phyloP scores from a whole-genome alignment of 2,329 filamentous ascomycete species.

The Chaetomium globosum region DNA sequence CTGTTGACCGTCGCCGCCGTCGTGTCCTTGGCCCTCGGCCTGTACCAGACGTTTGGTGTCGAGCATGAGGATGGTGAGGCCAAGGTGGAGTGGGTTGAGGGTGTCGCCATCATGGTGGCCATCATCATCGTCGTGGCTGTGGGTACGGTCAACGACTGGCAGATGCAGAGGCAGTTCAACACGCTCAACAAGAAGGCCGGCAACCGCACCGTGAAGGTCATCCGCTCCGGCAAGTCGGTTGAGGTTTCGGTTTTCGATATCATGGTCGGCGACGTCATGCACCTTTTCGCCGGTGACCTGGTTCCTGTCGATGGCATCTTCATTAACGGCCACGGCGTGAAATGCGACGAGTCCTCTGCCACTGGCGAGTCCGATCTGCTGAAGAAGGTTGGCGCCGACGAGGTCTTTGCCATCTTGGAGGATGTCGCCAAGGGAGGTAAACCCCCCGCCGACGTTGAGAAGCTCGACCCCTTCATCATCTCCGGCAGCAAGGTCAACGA shows the following conservation, averaged over 20 bases:
- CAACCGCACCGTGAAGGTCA: constrained; percentile 66
- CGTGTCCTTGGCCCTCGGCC: constrained; percentile 65
- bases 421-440: constrained; percentile 52
- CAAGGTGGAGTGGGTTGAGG: constrained; percentile 66
- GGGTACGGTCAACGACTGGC: constrained; percentile 67
- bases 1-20: constrained; percentile 66
- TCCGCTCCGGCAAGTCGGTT: constrained; percentile 66
- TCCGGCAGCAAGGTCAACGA: constrained; percentile 60
- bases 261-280: constrained; percentile 69
- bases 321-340: constrained; percentile 55
- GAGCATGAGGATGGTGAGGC: constrained; percentile 48
- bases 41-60: constrained; percentile 66
- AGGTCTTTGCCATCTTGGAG: constrained; percentile 60
- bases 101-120: constrained; percentile 66
- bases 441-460: constrained; percentile 38
- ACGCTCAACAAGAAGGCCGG: constrained; percentile 63
- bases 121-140: constrained; percentile 67
- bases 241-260: constrained; percentile 68
- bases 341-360: constrained; percentile 73
- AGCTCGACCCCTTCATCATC: constrained; percentile 66
- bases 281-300: constrained; percentile 69
- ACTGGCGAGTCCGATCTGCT: constrained; percentile 74
- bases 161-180: constrained; percentile 67
- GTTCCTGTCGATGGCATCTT: constrained; percentile 70
- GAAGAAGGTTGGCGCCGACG: constrained; percentile 64